A percentile compares a stretch with the other conserved stretches of the same genome.
These are phyloP conservation scores for Candida vaughaniae DNA, from an alignment of 805 yeast genomes.

Conservation along the genomic window DNA sequence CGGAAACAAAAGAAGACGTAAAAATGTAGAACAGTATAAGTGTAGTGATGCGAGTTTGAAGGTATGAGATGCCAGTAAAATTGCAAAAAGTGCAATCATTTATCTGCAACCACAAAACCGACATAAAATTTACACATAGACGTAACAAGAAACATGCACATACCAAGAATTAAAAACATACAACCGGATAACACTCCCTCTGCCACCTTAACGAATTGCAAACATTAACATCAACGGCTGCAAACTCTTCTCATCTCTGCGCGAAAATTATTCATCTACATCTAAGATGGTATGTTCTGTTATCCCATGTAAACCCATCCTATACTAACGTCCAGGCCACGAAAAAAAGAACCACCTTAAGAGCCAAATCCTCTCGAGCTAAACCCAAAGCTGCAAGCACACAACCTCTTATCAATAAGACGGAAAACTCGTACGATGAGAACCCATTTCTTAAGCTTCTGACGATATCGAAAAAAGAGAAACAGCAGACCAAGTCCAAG, in stretches of 20 bases:
- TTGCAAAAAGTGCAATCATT: too few species aligned
- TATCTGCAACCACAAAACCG: too few species aligned
- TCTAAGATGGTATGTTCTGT: slow-evolving; percentile 17
- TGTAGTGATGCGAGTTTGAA: too few species aligned
- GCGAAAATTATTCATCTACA: slow-evolving; percentile 2
- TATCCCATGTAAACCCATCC: too few species aligned
- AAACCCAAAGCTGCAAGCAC: slow-evolving; percentile 12
- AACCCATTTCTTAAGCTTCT: slow-evolving; percentile 54
- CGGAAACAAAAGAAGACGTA: too few species aligned
- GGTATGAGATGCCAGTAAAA: too few species aligned
- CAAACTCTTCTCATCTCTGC: slow-evolving; percentile 4
- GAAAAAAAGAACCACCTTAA: slow-evolving; percentile 34
- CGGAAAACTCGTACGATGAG: slow-evolving; percentile 25
- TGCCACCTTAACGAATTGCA: too few species aligned
- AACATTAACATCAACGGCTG: slow-evolving; percentile 2
- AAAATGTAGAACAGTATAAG: too few species aligned
- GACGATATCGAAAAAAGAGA: slow-evolving; percentile 54
- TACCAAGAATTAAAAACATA: too few species aligned
- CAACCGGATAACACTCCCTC: too few species aligned
- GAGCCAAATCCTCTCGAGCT: slow-evolving; percentile 28
- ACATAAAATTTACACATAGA: too few species aligned
- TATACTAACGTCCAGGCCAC: slow-evolving; percentile 15
- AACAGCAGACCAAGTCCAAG: slow-evolving; percentile 40
- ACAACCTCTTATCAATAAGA: slow-evolving; percentile 13
- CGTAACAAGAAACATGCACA: too few species aligned